phyloP scores from a whole-genome alignment of 1,284 basidiomycete genomes.

The Taiwanofungus camphoratus region DNA sequence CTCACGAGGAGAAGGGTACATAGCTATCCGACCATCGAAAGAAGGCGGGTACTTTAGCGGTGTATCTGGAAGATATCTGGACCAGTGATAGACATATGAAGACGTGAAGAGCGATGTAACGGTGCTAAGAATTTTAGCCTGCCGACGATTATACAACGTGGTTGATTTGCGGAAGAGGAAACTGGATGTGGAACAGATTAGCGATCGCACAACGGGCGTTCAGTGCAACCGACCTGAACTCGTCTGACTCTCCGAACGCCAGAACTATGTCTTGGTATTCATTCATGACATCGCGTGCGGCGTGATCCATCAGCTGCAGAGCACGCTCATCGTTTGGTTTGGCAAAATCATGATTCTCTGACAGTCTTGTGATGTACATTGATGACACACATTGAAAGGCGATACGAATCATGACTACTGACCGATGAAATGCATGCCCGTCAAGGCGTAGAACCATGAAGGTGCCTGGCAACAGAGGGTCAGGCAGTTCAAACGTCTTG shows the following conservation, averaged over 20 bases:
- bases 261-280: conserved; percentile 79
- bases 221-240: conserved; percentile 71
- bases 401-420: conserved; percentile 17
- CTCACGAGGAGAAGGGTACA: conserved; percentile 74
- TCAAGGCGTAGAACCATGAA: conserved; percentile 88
- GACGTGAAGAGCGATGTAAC: conserved; percentile 92
- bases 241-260: conserved; percentile 95
- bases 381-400: background rate
- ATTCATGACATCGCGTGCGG: conserved; percentile 79
- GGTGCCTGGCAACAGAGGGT: conserved; percentile 79
- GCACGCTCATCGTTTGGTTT: conserved; percentile 94
- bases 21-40: conserved; percentile 87
- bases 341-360: conserved; percentile 72
- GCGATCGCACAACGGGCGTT: background rate
- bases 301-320: conserved; percentile 88
- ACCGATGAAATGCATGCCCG: conserved; percentile 95
- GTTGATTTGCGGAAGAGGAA: conserved; percentile 82
- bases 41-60: conserved; percentile 79
- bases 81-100: conserved; percentile 87
- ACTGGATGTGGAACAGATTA: conserved; percentile 34
- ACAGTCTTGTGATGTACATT: conserved; percentile 54
- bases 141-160: conserved; percentile 77
- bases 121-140: conserved; percentile 87
- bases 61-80: conserved; percentile 67
- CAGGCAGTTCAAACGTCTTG: conserved; percentile 84